Base-by-base conservation (phyloP, 768 basidiomycete genomes). In the Phaffia australis region DNA sequence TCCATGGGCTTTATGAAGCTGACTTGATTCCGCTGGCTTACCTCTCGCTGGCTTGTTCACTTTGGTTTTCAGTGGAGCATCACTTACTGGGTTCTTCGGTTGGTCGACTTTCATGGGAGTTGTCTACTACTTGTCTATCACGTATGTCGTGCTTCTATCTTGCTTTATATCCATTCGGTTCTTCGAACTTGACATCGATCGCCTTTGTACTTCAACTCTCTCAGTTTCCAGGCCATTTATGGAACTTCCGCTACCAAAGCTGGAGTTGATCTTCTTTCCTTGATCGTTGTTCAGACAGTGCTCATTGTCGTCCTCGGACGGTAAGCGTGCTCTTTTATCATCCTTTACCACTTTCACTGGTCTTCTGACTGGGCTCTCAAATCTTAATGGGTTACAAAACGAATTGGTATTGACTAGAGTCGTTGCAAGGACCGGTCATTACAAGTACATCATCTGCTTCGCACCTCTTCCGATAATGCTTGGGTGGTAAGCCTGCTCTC, bases 241-340 rank as follows among this genome's bases (percentile, higher is more conserved):
- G 66, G 66, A 21, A 46, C 47, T 3, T 50, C 66, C 11, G 66
- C 66, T 11, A 68, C 66, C 23, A 50, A 58, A 23, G 60, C 66
- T 1, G 66, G 66, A 57, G 55, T 63, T 27, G 60, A 68, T 42
- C 51, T 68, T 7, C 62, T 68, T 8, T 52, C 61, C 25, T 57
- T 63, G 56, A 68, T 63, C 49, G 21, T 50, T 62, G 56, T 63
- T 19, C 66, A 63, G 61, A 68, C 60, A 1, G 56, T 66, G 29
- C 42, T 66, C 18, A 66, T 66, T 42, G 62, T 68, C 48, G 14
- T 30, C 23, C 19, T 42, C 14, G 66, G 66, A 54, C 29, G 52
- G 29, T 54, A 54, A 23, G n/a, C 9, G 16, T 15, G 15, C 29
- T 29, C 9, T 23, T 23, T 15, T 54, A 4, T 54, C 16, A 9